These are phyloP conservation scores for Ceratocystis harringtonii DNA, from an alignment of 2,329 filamentous ascomycete genomes.

Conservation along the genomic window DNA sequence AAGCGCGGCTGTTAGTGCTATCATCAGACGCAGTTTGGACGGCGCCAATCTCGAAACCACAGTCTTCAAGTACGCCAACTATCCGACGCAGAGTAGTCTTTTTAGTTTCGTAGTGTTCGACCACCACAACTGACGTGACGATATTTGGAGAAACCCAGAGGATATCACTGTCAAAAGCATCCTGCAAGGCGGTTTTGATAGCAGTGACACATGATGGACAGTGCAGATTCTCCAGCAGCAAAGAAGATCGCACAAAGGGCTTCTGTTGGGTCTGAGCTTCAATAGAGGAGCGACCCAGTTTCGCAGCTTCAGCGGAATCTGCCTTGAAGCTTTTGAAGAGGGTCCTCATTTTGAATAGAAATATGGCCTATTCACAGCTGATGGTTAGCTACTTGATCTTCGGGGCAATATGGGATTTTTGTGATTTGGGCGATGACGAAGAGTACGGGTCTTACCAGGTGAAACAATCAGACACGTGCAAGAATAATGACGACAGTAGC, in stretches of 20 bases:
- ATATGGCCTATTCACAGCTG: too few species aligned
- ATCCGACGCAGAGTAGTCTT: slow-evolving; percentile 31
- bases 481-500: too few species aligned
- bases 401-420: too few species aligned
- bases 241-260: slow-evolving; percentile 12
- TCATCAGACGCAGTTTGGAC: slow-evolving; percentile 27
- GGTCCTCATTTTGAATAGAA: background rate
- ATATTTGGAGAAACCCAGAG: slow-evolving; percentile 53
- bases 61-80: slow-evolving; percentile 35
- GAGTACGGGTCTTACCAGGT: too few species aligned
- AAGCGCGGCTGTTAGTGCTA: slow-evolving; percentile 22
- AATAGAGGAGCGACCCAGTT: too few species aligned
- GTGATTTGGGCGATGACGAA: too few species aligned
- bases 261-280: background rate
- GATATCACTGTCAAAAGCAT: slow-evolving; percentile 31
- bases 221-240: slow-evolving; percentile 60
- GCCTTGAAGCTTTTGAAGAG: background rate
- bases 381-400: too few species aligned
- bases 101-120: slow-evolving; percentile 35
- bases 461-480: too few species aligned
- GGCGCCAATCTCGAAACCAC: slow-evolving; percentile 37
- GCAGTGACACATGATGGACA: slow-evolving; percentile 58
- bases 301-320: background rate
- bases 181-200: slow-evolving; percentile 45
- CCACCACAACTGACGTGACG: slow-evolving; percentile 52